phyloP scores from a whole-genome alignment of 257 asterid genomes.

The Penstemon eatonii region DNA sequence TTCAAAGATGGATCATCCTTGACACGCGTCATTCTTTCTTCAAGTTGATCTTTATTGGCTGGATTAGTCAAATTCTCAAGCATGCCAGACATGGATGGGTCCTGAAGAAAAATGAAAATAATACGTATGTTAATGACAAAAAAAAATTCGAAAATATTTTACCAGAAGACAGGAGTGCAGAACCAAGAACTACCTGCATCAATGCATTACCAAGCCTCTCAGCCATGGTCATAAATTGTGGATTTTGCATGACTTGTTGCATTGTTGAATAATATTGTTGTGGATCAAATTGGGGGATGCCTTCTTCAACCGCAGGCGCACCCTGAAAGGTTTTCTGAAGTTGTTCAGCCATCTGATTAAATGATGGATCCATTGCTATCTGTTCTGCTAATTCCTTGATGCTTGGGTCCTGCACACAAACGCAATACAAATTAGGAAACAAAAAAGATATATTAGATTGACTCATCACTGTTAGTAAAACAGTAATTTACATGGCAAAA shows the following conservation, averaged over 20 bases:
- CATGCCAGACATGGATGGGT: conserved; percentile 97
- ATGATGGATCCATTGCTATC: conserved; percentile 64
- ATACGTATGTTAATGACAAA: neutral
- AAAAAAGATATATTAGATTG: neutral
- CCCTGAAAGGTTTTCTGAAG: conserved; percentile 94
- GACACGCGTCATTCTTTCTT: conserved; percentile 79
- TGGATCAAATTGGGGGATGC: conserved; percentile 80
- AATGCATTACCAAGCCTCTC: conserved; percentile 88
- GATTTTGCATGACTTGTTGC: conserved; percentile 99
- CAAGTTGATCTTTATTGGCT: conserved; percentile 74
- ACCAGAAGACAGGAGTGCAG: neutral
- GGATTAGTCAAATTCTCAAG: conserved; percentile 90
- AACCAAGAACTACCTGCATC: conserved; percentile 59
- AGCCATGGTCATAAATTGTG: conserved; percentile 95
- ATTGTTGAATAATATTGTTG: conserved; percentile 82
- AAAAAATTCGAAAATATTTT: neutral
- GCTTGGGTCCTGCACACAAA: conserved; percentile 52
- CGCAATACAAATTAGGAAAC: neutral
- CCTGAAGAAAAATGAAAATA: conserved; percentile 42
- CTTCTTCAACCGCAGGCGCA: conserved; percentile 59
- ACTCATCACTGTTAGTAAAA: neutral
- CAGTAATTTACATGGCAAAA: neutral
- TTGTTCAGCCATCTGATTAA: conserved; percentile 97
- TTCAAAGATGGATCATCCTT: conserved; percentile 94
- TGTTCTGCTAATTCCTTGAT: conserved; percentile 82